Evolutionary conservation across 2,329 filamentous ascomycete genomes (phyloP), one percentile per base, ranked within the genome.

Genomic region (Teratosphaeria pseudoeucalypti): DNA sequence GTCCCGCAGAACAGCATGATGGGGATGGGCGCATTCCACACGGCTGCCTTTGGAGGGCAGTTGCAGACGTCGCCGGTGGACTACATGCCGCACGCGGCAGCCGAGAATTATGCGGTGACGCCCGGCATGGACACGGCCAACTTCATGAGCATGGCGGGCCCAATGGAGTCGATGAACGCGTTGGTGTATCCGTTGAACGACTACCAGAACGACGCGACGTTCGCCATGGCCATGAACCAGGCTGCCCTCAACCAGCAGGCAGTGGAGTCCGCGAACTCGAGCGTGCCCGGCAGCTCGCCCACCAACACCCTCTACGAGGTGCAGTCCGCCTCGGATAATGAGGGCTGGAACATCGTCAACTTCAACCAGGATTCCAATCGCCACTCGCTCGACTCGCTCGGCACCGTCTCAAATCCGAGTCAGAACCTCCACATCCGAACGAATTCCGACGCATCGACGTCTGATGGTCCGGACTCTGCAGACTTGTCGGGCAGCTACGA

Each of bases 401-500:
- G 68, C 57, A 86, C 89, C 65, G 92, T 96, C 70, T 95, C 95
- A 79, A 96, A 96, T 75, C 92, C 92, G 1, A 85, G 87, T 63
- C 89, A 96, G 76, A 95, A 91, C 0, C 79, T 97, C 57, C 92
- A 96, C 76, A 82, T 95, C 69, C 85, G 92, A 66, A 92, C 87
- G 58, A 86, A 88, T 68, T 96, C 92, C 3, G 90, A 95, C 68
- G 94, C 90, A 2, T 94, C 89, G 1, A 87, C 92, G 37, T 84
- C 85, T 4, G 81, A 82, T 63, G 77, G 67, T 74, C 84, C 73
- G 23, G 73, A 74, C 78, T 86, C 70, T 71, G 87, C 79, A 72
- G 73, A 75, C 49, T 90, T 76, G 73, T 90, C 81, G 78, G 85
- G 81, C 64, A 94, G 89, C 76, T 95, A 88, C 67, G 90, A 95